Conservation (phyloP, 345 rosid genomes). For the Gossypium sturtianum region DNA sequence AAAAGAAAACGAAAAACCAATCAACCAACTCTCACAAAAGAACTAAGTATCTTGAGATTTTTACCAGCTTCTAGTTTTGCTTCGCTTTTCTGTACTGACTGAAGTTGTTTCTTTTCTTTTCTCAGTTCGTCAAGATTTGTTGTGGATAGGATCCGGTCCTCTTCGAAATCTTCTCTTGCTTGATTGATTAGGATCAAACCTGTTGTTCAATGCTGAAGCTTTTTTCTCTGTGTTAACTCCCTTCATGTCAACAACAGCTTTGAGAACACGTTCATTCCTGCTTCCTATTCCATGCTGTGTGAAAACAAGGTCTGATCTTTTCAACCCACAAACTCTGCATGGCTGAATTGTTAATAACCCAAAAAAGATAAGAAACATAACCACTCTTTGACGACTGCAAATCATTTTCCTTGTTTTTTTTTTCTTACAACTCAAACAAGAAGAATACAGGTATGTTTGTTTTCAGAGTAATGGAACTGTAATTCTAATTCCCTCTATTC, state of each 20-base stretch:
- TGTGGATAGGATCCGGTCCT: constrained; percentile 92
- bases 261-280: constrained; percentile 32
- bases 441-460: constrained; percentile 32
- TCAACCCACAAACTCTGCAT: constrained; percentile 34
- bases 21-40: constrained; percentile 24
- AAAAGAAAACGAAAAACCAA: constrained; percentile 25
- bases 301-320: constrained; percentile 24
- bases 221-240: constrained; percentile 28
- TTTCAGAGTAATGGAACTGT: constrained; percentile 34
- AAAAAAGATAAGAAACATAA: constrained; percentile 50
- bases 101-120: constrained; percentile 21
- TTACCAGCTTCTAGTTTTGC: constrained; percentile 19
- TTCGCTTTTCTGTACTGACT: constrained; percentile 9
- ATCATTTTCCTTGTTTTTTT: constrained; percentile 23
- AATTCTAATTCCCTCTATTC: constrained; percentile 21
- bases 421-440: constrained; percentile 24
- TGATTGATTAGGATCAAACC: constrained; percentile 48
- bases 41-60: constrained; percentile 13
- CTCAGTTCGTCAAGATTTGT: constrained; percentile 35
- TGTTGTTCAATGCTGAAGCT: constrained; percentile 25
- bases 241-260: constrained; percentile 27
- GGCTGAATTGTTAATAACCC: constrained; percentile 42
- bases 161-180: constrained; percentile 66
- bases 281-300: constrained; percentile 16
- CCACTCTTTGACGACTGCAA: constrained; percentile 33